These are phyloP conservation scores for Chenopodium quinoa DNA, from an alignment of 148 eudicot species.

Conservation along the genomic window DNA sequence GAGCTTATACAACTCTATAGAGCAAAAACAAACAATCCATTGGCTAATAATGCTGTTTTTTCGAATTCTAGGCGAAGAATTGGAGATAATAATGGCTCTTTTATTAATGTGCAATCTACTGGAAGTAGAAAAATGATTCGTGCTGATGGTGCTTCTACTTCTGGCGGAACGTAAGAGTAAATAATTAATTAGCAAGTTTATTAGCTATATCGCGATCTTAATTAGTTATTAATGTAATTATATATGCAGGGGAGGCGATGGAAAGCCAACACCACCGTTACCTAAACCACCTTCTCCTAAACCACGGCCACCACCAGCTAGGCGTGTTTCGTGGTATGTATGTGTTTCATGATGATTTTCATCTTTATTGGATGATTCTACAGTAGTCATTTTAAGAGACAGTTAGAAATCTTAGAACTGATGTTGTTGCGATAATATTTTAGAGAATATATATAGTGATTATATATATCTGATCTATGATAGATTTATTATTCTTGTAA, in stretches of 20 bases:
- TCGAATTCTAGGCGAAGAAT: neutral
- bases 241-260: conserved; percentile 16
- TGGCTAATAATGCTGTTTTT: neutral
- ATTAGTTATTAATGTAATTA: neutral
- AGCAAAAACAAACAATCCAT: conserved; percentile 7
- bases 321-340: conserved; percentile 23
- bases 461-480: too few relatives aligned
- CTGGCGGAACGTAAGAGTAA: conserved; percentile 13
- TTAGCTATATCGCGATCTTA: too few relatives aligned
- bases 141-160: conserved; percentile 9
- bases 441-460: too few relatives aligned
- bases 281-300: conserved; percentile 15
- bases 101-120: neutral
- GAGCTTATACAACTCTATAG: conserved; percentile 26
- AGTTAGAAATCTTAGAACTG: too few relatives aligned
- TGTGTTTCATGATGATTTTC: too few relatives aligned
- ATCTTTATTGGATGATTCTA: too few relatives aligned
- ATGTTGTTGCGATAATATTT: too few relatives aligned
- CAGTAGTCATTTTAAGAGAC: too few relatives aligned
- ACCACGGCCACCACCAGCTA: conserved; percentile 8
- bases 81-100: neutral
- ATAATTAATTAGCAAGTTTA: too few relatives aligned
- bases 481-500: too few relatives aligned
- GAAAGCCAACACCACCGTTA: neutral
- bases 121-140: conserved; percentile 13